Evolutionary conservation across 176 grass and related monocot genomes (phyloP).

Genomic region (Canna indica): DNA sequence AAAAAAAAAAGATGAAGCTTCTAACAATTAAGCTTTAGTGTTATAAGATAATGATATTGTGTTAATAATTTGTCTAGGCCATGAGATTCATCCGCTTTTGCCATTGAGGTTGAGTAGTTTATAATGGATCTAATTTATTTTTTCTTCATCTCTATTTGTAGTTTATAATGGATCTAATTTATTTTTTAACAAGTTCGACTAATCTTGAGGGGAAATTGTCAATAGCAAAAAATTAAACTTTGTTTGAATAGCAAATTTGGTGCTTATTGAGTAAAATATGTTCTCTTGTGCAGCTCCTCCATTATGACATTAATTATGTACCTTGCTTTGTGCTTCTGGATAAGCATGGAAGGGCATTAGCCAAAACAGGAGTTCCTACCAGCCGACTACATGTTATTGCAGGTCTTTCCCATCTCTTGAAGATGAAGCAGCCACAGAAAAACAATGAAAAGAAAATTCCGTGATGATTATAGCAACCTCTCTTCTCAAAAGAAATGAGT

Average conservation of each 20-base stretch:
- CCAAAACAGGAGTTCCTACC: constrained; percentile 75
- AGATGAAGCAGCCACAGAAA: constrained; percentile 36
- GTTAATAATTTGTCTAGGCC: background rate
- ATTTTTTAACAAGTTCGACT: background rate
- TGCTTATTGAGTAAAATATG: background rate
- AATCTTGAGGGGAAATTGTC: background rate
- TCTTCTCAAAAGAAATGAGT: background rate
- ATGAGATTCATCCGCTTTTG: background rate
- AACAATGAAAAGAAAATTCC: constrained; percentile 12
- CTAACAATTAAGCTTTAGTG: background rate
- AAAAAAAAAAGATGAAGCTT: too few relatives aligned
- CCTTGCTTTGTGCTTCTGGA: constrained; percentile 96
- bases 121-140: background rate
- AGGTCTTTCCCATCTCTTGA: constrained; percentile 71
- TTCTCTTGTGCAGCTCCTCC: constrained; percentile 54
- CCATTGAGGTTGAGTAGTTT: background rate
- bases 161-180: background rate
- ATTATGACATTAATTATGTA: constrained; percentile 85
- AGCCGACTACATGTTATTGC: constrained; percentile 73
- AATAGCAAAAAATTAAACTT: background rate
- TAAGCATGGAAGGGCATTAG: constrained; percentile 67
- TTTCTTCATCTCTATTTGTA: background rate
- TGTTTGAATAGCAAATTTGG: background rate
- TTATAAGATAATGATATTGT: background rate
- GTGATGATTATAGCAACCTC: constrained; percentile 13